Base-by-base conservation (phyloP, 805 yeast species). In the Diddensiella transvaalensis region DNA sequence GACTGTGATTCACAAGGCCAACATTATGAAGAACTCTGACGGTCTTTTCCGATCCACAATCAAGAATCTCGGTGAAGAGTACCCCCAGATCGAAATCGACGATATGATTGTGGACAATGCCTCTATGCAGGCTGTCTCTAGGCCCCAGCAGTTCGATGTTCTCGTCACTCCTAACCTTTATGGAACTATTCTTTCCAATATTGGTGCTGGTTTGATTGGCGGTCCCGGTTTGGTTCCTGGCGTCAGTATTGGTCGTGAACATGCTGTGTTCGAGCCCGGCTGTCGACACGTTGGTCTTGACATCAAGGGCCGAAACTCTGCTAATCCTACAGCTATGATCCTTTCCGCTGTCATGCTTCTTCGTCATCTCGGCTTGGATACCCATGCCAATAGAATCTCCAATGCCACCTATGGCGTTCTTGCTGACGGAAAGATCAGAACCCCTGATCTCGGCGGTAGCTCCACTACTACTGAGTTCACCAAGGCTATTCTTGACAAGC, bases 191-290 rank as follows among this genome's bases (percentile, higher is more conserved):
- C 76, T 91, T 65, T 89, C 97, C 59, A 93, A 93, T 80, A 90
- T 91, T 64, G 99, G 98, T 76, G 96, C 98, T 60, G 99, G 93
- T 57, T 78, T 72, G 77, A 85, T 93, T 59, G 98, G 98, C 71
- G 96, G 97, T 62, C 97, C 98, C 68, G 98, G 98, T 72, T 78
- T 91, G 63, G 96, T 91, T 48, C 97, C 99, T 61, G 98, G 98
- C 73, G 96, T 95, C 65, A 88, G 89, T 78, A 90, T 87, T 60
- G 99, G 99, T 73, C 85, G 96, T 72, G 97, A 91, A 64, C 84
- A 85, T 70, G 98, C 98, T 49, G 95, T 91, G 54, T 91, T 93
- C 72, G 99, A 91, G 78, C 98, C 99, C 64, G 99, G 98, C 74
- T 90, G 97, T 76, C 87, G 99, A 80, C 98, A 90, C 77, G 98